Conservation (phyloP, 2,329 filamentous ascomycete genomes). For the Penicillium sp. region DNA sequence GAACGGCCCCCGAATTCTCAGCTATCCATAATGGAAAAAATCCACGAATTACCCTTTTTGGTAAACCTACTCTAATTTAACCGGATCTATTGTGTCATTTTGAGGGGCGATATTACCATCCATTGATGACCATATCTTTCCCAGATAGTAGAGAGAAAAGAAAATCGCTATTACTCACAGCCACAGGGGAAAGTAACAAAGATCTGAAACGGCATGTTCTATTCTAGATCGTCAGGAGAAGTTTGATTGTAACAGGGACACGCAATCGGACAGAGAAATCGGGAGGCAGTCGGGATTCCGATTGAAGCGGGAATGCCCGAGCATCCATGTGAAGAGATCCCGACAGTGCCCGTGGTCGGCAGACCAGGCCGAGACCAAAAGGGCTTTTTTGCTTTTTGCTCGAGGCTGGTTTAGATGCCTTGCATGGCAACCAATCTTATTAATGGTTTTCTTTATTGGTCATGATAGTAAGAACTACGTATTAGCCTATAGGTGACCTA, state of each 20-base stretch:
- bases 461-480: not conserved
- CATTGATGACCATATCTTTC: not conserved
- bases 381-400: not conserved
- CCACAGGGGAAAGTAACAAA: not conserved
- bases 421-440: not conserved
- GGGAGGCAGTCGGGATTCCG: slow-evolving; percentile 25
- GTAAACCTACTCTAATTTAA: not conserved
- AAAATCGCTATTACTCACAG: not conserved
- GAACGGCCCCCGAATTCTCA: not conserved
- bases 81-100: not conserved
- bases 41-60: not conserved
- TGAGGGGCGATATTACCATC: not conserved
- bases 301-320: slow-evolving; percentile 22
- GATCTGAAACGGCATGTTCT: not conserved
- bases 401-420: not conserved
- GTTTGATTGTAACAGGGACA: slow-evolving; percentile 9
- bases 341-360: slow-evolving; percentile 17
- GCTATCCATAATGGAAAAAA: not conserved
- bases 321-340: slow-evolving; percentile 14
- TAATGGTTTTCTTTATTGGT: not conserved
- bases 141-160: not conserved
- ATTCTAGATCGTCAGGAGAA: slow-evolving; percentile 10
- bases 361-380: slow-evolving; percentile 11
- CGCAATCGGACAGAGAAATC: slow-evolving; percentile 14
- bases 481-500: not conserved